Base-by-base conservation (phyloP, 768 basidiomycete genomes). In the Cytidiella melzeri region DNA sequence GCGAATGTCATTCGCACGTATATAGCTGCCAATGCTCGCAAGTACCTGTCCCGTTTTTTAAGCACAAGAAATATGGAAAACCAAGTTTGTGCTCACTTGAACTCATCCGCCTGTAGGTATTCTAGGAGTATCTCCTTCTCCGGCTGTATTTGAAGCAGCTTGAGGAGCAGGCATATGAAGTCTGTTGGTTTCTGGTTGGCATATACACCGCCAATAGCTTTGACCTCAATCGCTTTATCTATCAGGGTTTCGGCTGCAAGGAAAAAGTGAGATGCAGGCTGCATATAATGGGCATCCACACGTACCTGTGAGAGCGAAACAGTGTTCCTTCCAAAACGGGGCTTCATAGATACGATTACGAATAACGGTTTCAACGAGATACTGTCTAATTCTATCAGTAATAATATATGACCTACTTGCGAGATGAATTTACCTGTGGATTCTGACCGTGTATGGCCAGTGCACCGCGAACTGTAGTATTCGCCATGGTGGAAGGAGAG, bases 101-200 rank as follows among this genome's bases (percentile, higher is more conserved):
- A 99, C 65, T 99, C 96, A 52, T 98, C 96, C 5, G 92, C 96
- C 47, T 84, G 80, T 20, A 99, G 72, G 64, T 99, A 99, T 63
- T 98, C 96, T 1, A 98, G 72, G 44, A 98, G 64, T 46, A 99
- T 97, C 69, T 98, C 96, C 65, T 94, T 95, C 69, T 97, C 91
- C 3, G 96, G 96, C 63, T 98, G 96, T 43, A 99, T 84, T 68
- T 97, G 95, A 39, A 99, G 75, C 44, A 99, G 76, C 66, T 99
- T 99, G 57, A 98, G 73, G 42, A 94, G 79, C 37, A 99, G 74
- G 61, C 88, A 94, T 43, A 98, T 70, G 67, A 95, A 99, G 62
- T 92, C 85, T 3, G 94, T 98, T 0, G 96, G 96, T 41, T 84
- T 80, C 58, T 96, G 91, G 66, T 97, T 97, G 53, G 86, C 88